Percentiles rank a stretch among this genome's conserved stretches.
Conservation (phyloP, 352 stramenopile species). For the Peronospora tabacina region DNA sequence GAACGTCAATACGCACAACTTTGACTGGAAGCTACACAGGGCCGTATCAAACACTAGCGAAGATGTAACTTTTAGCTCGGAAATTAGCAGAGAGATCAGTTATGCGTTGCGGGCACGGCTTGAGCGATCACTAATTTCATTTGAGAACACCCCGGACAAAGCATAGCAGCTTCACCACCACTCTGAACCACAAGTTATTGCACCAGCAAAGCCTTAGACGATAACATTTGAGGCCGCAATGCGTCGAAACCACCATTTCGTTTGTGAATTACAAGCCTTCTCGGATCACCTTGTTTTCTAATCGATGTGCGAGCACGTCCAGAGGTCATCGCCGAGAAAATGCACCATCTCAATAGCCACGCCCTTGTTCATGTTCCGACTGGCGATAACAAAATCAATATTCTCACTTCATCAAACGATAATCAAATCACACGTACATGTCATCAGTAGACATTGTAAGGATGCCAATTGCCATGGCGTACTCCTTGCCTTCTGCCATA, state of each 20-base stretch:
- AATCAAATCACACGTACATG: slow-evolving; percentile 63
- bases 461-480: slow-evolving; percentile 93
- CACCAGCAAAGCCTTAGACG: slow-evolving; percentile 1
- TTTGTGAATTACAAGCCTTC: slow-evolving; percentile 1
- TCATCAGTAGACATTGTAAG: slow-evolving; percentile 94
- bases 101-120: slow-evolving; percentile 12
- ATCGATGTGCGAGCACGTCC: slow-evolving; percentile 77
- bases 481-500: slow-evolving; percentile 96
- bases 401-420: background rate
- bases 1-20: slow-evolving; percentile 76
- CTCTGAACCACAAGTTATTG: slow-evolving; percentile 3
- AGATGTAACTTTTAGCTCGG: background rate
- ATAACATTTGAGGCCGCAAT: background rate
- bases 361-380: slow-evolving; percentile 92
- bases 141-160: slow-evolving; percentile 7
- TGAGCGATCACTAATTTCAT: slow-evolving; percentile 4
- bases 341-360: slow-evolving; percentile 95
- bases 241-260: background rate
- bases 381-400: slow-evolving; percentile 26
- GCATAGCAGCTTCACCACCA: slow-evolving; percentile 10
- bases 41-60: slow-evolving; percentile 10
- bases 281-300: slow-evolving; percentile 22
- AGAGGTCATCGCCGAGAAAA: slow-evolving; percentile 96
- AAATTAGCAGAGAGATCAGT: slow-evolving; percentile 1
- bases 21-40: slow-evolving; percentile 64